Conservation (phyloP, 192 early-diverging fungal genomes). For the Allomyces arbusculus region DNA sequence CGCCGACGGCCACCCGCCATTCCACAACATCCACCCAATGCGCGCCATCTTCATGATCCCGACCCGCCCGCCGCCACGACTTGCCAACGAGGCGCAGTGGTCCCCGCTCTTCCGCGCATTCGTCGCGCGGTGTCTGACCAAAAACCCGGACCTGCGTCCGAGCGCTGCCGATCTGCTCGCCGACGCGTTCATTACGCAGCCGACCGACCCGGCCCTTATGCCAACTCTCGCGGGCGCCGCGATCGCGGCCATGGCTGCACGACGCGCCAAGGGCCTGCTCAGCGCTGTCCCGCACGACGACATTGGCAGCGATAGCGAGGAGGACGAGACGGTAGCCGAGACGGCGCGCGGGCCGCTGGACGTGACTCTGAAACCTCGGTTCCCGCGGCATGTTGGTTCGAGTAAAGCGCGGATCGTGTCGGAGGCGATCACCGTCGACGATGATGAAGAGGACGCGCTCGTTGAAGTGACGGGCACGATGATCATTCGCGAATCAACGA, state of each 20-base stretch:
- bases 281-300: no score
- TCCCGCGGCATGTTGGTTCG: not conserved
- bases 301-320: not conserved
- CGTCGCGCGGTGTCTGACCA: slow-evolving; percentile 28
- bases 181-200: slow-evolving; percentile 2
- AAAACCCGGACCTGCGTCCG: slow-evolving; percentile 27
- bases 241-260: not conserved
- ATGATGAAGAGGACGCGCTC: not conserved
- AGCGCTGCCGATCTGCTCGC: slow-evolving; percentile 22
- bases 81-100: slow-evolving; percentile 20
- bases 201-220: not conserved
- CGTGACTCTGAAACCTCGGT: not conserved
- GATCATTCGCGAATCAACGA: not conserved
- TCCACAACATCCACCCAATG: slow-evolving; percentile 40
- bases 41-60: slow-evolving; percentile 44
- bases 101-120: slow-evolving; percentile 22
- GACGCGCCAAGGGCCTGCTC: not conserved
- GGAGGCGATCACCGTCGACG: not conserved
- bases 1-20: slow-evolving; percentile 38
- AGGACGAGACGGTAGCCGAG: not conserved
- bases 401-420: not conserved
- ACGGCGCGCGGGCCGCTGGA: not conserved
- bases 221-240: not conserved
- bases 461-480: not conserved
- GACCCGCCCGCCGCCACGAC: slow-evolving; percentile 31